Base-by-base conservation (phyloP, 2,329 filamentous ascomycete species). In the Fusarium goolgardi region DNA sequence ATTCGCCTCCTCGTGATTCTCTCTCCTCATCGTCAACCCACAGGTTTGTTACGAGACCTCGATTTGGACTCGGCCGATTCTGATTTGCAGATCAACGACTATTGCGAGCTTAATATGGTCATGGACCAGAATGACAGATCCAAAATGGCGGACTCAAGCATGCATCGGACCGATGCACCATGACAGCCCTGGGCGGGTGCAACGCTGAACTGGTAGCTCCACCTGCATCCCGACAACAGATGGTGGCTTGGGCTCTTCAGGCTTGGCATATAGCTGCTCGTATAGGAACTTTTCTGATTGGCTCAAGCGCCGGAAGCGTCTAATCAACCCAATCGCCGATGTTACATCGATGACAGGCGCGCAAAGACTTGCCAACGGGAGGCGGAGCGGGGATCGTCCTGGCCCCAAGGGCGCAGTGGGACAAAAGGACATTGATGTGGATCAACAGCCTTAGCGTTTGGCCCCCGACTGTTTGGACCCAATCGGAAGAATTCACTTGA, bases 401-500 rank as follows among this genome's bases (percentile, higher is more conserved):
- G 23, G 53, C 31, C 54, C 34, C 58, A 64, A 69, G 49, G 67
- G 67, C 67, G 67, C 67, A 68, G 67, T 59, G 37, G 53, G 58
- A 75, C 74, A 75, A 76, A 75, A 75, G 71, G 70, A 71, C 72
- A 74, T 76, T 75, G 72, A 68, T 71, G 67, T 72, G 70, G 72
- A 74, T 74, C 70, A 71, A 62, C 64, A 71, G 65, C 68, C 72
- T 67, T 76, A 72, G 72, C 64, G 67, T 60, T 59, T 65, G 69
- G 64, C 60, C 66, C 66, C 53, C 50, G 58, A 64, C 62, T 34
- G 58, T 39, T 46, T 59, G 60, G 57, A 66, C 61, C 75, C 73
- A 75, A 75, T 76, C 75, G 75, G 75, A 76, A 75, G 70, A 74
- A 73, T 73, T 70, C 65, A 58, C 23, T 65, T 69, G 59, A 41